Conservation (phyloP, 164 flowering plant genomes). For the Saururus chinensis region DNA sequence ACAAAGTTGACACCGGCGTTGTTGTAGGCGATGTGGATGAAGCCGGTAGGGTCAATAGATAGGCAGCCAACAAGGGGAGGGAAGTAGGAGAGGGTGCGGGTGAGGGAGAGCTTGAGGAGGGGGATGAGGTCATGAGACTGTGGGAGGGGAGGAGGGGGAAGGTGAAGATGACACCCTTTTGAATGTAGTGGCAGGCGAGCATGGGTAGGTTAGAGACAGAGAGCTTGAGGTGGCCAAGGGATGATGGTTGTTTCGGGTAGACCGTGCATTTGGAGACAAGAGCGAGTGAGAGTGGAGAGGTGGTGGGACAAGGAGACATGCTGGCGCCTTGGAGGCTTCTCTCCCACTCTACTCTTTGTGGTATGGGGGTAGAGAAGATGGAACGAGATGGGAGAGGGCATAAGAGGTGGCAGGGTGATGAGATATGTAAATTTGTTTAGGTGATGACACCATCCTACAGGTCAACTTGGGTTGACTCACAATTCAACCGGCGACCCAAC, state of each 20-base stretch:
- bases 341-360: no score
- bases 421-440: no score
- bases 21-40: conserved; percentile 50
- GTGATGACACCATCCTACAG: no score
- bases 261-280: no score
- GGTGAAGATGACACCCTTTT: conserved; percentile 60
- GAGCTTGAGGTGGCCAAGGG: conserved; percentile 28
- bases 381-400: no score
- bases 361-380: no score
- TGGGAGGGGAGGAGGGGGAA: conserved; percentile 26
- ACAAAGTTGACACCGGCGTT: conserved; percentile 61
- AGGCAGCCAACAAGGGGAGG: conserved; percentile 80
- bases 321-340: no score
- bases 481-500: no score
- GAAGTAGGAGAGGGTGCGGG: conserved; percentile 54
- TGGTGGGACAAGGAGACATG: conserved; percentile 16
- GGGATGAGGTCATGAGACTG: conserved; percentile 21
- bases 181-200: no score
- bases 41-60: conserved; percentile 37
- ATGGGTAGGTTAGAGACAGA: conserved; percentile 81
- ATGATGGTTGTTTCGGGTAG: conserved; percentile 25
- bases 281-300: conserved; percentile 42
- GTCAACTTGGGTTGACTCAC: no score
- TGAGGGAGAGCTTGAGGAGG: no score
- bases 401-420: no score